These are phyloP conservation scores for Henckelia pumila DNA, from an alignment of 257 asterid genomes.

Conservation along the genomic window DNA sequence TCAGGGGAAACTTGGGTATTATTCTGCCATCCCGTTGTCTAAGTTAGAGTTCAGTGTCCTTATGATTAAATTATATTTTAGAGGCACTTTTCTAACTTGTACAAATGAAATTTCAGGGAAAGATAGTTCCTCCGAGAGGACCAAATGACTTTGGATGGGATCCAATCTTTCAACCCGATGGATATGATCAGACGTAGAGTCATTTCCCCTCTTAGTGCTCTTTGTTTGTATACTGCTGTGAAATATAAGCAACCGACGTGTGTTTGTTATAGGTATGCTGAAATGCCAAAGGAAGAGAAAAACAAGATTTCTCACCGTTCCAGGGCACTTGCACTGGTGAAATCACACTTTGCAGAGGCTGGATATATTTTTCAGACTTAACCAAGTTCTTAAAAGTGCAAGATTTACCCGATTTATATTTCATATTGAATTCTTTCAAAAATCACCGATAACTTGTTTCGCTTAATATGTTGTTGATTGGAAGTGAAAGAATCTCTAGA, in stretches of 20 bases:
- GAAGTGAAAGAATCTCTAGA: not conserved
- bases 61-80: too few species aligned
- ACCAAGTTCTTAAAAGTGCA: slow-evolving; percentile 24
- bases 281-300: slow-evolving; percentile 88
- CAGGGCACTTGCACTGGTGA: slow-evolving; percentile 77
- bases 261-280: slow-evolving; percentile 68
- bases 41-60: not conserved
- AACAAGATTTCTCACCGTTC: slow-evolving; percentile 88
- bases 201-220: not conserved
- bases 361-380: slow-evolving; percentile 54
- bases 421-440: not conserved
- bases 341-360: slow-evolving; percentile 74
- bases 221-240: slow-evolving; percentile 10
- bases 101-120: slow-evolving; percentile 60
- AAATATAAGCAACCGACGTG: slow-evolving; percentile 17
- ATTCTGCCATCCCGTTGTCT: not conserved
- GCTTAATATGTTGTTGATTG: not conserved
- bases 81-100: not conserved
- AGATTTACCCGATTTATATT: slow-evolving; percentile 13
- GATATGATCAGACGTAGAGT: slow-evolving; percentile 72
- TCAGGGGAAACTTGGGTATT: slow-evolving; percentile 73
- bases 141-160: slow-evolving; percentile 97
- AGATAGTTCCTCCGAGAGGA: slow-evolving; percentile 84
- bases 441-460: slow-evolving; percentile 13
- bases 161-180: slow-evolving; percentile 91